Evolutionary conservation across 2,329 filamentous ascomycete species (phyloP).

Genomic region (Ophiocordyceps camponoti-rufipedis): DNA sequence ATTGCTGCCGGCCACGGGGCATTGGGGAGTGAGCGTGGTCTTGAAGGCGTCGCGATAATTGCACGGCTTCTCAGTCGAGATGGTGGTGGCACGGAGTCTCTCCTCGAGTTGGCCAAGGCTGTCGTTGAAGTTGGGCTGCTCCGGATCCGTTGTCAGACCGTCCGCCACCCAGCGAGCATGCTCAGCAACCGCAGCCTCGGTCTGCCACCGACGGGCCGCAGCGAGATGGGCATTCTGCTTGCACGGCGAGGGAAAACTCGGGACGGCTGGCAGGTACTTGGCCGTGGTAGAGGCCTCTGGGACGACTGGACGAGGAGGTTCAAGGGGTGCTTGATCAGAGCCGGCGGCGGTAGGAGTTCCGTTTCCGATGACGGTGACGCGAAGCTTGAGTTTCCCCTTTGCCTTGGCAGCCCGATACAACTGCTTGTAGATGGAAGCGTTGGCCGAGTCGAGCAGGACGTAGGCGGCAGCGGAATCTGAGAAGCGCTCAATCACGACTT

Average conservation of each 20-base stretch:
- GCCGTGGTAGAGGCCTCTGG: neutral
- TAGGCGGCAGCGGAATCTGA: slow-evolving; percentile 80
- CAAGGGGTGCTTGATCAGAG: neutral
- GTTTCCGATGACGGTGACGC: slow-evolving; percentile 33
- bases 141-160: too few species aligned
- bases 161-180: too few species aligned
- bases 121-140: slow-evolving; percentile 12
- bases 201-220: too few species aligned
- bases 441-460: slow-evolving; percentile 59
- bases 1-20: slow-evolving; percentile 1
- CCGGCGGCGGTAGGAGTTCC: neutral
- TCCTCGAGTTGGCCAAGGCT: slow-evolving; percentile 5
- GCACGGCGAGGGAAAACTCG: neutral
- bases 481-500: slow-evolving; percentile 67
- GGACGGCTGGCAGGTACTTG: neutral
- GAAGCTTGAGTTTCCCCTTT: slow-evolving; percentile 90
- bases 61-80: neutral
- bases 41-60: too few species aligned
- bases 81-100: neutral
- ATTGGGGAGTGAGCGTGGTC: neutral
- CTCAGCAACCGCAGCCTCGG: too few species aligned
- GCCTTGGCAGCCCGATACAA: slow-evolving; percentile 93
- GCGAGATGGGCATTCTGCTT: too few species aligned
- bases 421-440: slow-evolving; percentile 82
- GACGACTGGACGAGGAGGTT: neutral